Conservation (phyloP, 2,329 filamentous ascomycete genomes). For the Nemania sp. region DNA sequence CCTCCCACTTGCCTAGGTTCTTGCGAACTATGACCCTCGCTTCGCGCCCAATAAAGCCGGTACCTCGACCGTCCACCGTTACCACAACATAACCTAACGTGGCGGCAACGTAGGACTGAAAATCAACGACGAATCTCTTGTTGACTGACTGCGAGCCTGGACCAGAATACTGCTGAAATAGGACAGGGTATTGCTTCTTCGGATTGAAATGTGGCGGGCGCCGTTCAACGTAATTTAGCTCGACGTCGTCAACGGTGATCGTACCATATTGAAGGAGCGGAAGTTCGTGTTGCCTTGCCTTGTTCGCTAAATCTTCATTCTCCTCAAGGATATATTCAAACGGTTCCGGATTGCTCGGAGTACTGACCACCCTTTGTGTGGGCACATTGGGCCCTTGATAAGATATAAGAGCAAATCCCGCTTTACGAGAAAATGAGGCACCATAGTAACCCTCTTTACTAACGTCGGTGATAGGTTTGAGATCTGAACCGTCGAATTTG, state of each 20-base stretch:
- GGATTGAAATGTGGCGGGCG: conserved; percentile 86
- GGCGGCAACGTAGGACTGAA: conserved; percentile 86
- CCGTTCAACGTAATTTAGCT: conserved; percentile 75
- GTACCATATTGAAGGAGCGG: conserved; percentile 83
- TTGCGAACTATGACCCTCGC: conserved; percentile 81
- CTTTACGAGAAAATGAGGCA: conserved; percentile 80
- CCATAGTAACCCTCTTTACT: conserved; percentile 75
- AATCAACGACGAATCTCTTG: conserved; percentile 81
- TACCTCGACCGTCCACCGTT: conserved; percentile 91
- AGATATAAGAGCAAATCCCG: conserved; percentile 80
- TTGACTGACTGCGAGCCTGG: conserved; percentile 89
- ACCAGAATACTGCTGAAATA: conserved; percentile 94
- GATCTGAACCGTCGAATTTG: conserved; percentile 74
- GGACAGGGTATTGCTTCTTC: conserved; percentile 84
- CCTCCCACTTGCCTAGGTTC: conserved; percentile 82
- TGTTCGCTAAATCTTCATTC: conserved; percentile 70
- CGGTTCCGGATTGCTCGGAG: conserved; percentile 65
- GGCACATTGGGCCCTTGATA: conserved; percentile 86
- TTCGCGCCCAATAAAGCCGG: conserved; percentile 84
- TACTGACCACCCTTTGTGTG: conserved; percentile 88
- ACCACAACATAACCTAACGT: conserved; percentile 90
- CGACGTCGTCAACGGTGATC: conserved; percentile 79
- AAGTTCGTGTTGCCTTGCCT: conserved; percentile 75
- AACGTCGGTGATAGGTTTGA: conserved; percentile 74
- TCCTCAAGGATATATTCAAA: conserved; percentile 77